phyloP scores from a whole-genome alignment of 257 asterid genomes.

The Scutellaria barbata region DNA sequence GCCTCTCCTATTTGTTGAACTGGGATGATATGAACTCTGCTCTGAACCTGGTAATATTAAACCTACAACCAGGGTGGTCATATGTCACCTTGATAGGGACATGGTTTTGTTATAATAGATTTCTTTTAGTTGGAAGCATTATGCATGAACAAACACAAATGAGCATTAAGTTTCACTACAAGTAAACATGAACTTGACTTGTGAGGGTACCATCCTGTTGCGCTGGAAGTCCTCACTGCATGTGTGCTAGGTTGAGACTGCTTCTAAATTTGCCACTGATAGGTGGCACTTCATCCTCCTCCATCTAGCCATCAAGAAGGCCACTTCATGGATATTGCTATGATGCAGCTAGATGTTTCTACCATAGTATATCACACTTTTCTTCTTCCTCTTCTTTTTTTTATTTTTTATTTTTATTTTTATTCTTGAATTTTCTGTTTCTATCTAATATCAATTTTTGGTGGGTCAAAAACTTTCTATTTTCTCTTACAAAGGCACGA shows the following conservation, averaged over 20 bases:
- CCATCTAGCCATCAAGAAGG: background rate
- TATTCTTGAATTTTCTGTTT: background rate
- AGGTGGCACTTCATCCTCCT: background rate
- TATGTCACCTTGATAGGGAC: constrained; percentile 25
- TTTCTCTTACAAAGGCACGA: background rate
- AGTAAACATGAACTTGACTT: background rate
- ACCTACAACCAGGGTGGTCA: constrained; percentile 19
- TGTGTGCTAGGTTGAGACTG: background rate
- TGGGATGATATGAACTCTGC: constrained; percentile 8
- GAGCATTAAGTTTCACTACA: constrained; percentile 2
- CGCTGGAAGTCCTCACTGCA: background rate
- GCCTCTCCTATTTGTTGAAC: constrained; percentile 17
- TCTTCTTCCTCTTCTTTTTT: background rate
- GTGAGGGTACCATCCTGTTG: background rate
- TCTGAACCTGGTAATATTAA: background rate
- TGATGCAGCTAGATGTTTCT: background rate
- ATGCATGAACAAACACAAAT: background rate
- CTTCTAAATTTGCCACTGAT: background rate
- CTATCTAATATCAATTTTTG: background rate
- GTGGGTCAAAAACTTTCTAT: background rate
- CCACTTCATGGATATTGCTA: background rate
- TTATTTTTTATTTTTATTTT: no score
- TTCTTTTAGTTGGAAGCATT: background rate
- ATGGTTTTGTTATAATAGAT: background rate
- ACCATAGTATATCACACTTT: background rate